Conservation (phyloP, 106 monocot species). For the Posidonia australis region DNA sequence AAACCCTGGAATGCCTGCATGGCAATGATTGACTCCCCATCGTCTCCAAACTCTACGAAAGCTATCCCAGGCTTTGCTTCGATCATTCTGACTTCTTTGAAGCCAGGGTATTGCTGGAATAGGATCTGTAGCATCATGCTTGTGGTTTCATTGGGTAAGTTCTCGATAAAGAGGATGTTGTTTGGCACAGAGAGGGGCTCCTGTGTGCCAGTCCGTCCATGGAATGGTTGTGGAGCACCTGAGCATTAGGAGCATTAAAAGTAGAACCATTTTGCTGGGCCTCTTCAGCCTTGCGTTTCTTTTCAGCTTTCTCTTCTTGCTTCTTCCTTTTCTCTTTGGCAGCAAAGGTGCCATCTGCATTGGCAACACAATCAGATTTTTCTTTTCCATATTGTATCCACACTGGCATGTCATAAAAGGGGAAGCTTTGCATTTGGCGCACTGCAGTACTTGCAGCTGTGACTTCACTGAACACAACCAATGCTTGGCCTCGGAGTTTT, state of each 20-base stretch:
- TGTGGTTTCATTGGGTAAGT: conserved; percentile 78
- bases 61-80: conserved; percentile 93
- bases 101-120: conserved; percentile 92
- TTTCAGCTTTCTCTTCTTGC: no score
- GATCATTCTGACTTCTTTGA: conserved; percentile 83
- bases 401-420: conserved; percentile 60
- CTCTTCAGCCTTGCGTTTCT: conserved; percentile 63
- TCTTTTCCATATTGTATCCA: conserved; percentile 90
- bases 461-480: no score
- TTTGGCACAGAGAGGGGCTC: conserved; percentile 63
- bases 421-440: no score
- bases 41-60: conserved; percentile 84
- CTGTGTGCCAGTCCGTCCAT: conserved; percentile 26
- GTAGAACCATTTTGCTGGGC: conserved; percentile 37
- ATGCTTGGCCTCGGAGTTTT: no score
- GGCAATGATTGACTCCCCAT: conserved; percentile 60
- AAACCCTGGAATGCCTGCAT: conserved; percentile 92
- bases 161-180: conserved; percentile 86
- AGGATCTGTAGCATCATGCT: conserved; percentile 92
- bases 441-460: no score
- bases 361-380: no score
- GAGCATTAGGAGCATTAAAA: conserved; percentile 36
- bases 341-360: no score
- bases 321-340: no score
- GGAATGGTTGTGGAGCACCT: conserved; percentile 40